These are phyloP conservation scores for Backusella parvicylindrica DNA, from an alignment of 192 early-diverging fungal species.

Conservation along the genomic window DNA sequence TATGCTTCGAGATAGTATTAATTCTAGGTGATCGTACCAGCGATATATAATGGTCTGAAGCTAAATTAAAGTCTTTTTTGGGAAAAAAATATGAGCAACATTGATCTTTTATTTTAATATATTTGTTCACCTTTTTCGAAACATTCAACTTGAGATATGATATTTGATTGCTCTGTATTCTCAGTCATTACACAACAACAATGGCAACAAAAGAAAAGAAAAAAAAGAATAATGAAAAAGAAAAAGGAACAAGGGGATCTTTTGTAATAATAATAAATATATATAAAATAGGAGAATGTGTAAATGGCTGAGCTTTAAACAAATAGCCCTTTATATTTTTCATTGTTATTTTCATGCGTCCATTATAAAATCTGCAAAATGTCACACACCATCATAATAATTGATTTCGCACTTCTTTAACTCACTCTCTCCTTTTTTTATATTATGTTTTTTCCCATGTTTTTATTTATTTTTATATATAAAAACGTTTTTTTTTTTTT, in stretches of 20 bases:
- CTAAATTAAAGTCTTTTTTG: not conserved
- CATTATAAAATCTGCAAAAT: not conserved
- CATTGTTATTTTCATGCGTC: not conserved
- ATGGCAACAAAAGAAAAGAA: not conserved
- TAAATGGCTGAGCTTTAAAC: not conserved
- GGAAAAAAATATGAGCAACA: not conserved
- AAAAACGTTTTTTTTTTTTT: not conserved
- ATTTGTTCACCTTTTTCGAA: not conserved
- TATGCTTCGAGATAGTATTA: not conserved
- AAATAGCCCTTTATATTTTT: not conserved
- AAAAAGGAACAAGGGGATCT: not conserved
- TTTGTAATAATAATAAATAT: not conserved
- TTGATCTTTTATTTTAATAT: too few relatives aligned
- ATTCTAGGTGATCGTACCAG: slow-evolving; percentile 11
- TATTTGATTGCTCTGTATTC: not conserved
- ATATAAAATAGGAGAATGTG: not conserved
- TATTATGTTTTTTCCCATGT: not conserved
- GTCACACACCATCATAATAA: too few relatives aligned
- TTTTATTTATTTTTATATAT: not conserved
- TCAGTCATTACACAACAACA: not conserved
- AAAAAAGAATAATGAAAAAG: not conserved
- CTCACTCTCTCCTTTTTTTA: not conserved
- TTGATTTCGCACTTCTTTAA: not conserved
- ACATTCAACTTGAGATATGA: not conserved
- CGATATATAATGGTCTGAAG: not conserved